A percentile compares a stretch with the other conserved stretches of the same genome.
These are phyloP conservation scores for Xylaria flabelliformis DNA, from an alignment of 495 filamentous ascomycete genomes.

Conservation along the genomic window DNA sequence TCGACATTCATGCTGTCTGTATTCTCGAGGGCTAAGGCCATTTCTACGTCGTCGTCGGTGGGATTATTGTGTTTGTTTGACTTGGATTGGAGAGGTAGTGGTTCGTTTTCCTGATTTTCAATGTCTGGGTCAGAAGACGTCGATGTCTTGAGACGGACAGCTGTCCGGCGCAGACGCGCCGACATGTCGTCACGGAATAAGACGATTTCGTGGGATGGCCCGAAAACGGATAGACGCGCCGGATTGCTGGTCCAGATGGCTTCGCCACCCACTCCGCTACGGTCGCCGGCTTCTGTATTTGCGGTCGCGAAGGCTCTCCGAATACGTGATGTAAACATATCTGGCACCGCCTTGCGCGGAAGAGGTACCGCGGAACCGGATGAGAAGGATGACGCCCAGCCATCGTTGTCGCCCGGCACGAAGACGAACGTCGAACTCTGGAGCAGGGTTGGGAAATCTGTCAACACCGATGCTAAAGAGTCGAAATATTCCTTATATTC, in stretches of 20 bases:
- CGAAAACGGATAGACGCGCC: constrained; percentile 78
- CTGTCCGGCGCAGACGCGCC: constrained; percentile 74
- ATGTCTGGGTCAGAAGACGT: constrained; percentile 37
- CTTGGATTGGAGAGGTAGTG: constrained; percentile 22
- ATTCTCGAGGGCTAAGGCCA: constrained; percentile 38
- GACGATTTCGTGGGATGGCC: constrained; percentile 82
- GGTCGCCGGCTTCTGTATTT: constrained; percentile 50
- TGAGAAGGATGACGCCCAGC: constrained; percentile 86
- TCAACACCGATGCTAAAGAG: constrained; percentile 77
- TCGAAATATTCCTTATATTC: constrained; percentile 97
- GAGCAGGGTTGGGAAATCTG: constrained; percentile 85
- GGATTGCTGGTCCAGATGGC: constrained; percentile 91
- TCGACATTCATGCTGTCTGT: constrained; percentile 58
- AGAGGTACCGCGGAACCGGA: constrained; percentile 78
- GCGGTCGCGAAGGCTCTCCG: constrained; percentile 80
- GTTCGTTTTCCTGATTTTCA: constrained; percentile 37
- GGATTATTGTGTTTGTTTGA: constrained; percentile 23
- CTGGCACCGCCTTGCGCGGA: constrained; percentile 77
- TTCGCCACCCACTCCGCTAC: constrained; percentile 60
- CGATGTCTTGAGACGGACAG: constrained; percentile 63
- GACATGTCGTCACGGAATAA: constrained; percentile 86
- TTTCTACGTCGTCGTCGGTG: constrained; percentile 44
- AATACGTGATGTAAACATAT: constrained; percentile 84
- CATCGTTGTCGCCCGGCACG: constrained; percentile 94
- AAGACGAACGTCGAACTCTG: constrained; percentile 83